phyloP scores from a whole-genome alignment of 2,329 filamentous ascomycete genomes.

The Penicillium olsonii region DNA sequence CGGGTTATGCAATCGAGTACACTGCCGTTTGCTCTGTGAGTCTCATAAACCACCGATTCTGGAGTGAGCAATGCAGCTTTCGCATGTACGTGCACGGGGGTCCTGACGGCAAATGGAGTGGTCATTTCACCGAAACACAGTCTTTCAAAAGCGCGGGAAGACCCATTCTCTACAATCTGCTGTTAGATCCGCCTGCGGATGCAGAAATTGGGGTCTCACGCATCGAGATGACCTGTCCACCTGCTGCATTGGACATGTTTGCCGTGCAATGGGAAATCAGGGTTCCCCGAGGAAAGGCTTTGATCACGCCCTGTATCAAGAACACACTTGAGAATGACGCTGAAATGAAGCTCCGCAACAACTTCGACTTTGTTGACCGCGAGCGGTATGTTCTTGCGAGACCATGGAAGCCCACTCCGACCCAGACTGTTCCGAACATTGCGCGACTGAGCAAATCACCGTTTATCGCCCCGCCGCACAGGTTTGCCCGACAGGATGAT shows the following conservation, averaged over 20 bases:
- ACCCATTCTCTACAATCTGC: conserved; percentile 19
- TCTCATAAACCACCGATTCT: conserved; percentile 31
- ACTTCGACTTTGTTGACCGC: neutral
- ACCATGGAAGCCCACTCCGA: neutral
- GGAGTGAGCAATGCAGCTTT: conserved; percentile 34
- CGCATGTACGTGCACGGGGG: conserved; percentile 32
- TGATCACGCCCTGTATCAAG: conserved; percentile 28
- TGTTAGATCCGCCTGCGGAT: conserved; percentile 13
- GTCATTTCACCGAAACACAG: conserved; percentile 12
- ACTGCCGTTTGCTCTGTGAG: conserved; percentile 31
- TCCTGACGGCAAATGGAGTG: conserved; percentile 27
- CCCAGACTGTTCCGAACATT: neutral
- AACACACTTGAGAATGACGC: neutral
- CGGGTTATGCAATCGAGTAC: conserved; percentile 19
- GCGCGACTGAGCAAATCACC: neutral
- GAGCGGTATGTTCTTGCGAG: neutral
- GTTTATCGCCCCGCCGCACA: neutral
- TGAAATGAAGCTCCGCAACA: conserved; percentile 5
- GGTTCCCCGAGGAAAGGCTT: conserved; percentile 7
- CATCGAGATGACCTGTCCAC: conserved; percentile 27
- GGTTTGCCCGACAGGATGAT: neutral
- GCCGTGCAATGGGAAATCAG: conserved; percentile 29
- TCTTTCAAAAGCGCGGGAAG: neutral
- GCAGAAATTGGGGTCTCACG: conserved; percentile 18
- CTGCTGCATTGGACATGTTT: conserved; percentile 26